Conservation (phyloP, 441 rosid genomes). For the Rhodomyrtus psidioides region DNA sequence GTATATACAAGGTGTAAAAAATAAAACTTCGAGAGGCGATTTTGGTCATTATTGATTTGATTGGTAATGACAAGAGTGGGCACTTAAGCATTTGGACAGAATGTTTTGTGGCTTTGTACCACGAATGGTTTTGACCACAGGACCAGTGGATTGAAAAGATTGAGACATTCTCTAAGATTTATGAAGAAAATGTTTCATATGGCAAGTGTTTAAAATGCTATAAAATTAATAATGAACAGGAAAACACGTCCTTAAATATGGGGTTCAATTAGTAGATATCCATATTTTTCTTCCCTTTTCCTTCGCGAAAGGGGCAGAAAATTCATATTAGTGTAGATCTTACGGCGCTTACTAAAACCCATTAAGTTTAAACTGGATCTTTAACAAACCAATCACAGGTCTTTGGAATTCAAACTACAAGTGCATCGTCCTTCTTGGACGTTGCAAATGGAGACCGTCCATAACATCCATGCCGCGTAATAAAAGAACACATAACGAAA, state of each 20-base stretch:
- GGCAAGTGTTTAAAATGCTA: background rate
- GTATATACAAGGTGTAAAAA: too few relatives aligned
- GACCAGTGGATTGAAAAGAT: background rate
- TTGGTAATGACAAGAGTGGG: too few relatives aligned
- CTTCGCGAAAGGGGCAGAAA: background rate
- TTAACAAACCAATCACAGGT: background rate
- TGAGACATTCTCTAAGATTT: background rate
- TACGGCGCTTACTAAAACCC: background rate
- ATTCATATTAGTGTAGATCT: background rate
- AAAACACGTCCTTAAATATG: background rate
- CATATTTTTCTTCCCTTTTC: background rate
- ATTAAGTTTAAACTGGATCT: background rate
- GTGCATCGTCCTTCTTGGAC: background rate
- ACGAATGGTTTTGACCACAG: background rate
- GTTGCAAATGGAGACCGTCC: accelerated
- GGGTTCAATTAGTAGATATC: background rate
- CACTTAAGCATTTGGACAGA: background rate
- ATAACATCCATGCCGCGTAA: background rate
- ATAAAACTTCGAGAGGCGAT: too few relatives aligned
- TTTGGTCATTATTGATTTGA: too few relatives aligned
- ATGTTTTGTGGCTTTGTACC: background rate
- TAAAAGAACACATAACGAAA: background rate
- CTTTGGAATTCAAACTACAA: background rate
- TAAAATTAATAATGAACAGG: too few relatives aligned
- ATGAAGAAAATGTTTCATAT: too few relatives aligned